Conservation (phyloP, 163 green algal genomes). For the Volvox carteri region DNA sequence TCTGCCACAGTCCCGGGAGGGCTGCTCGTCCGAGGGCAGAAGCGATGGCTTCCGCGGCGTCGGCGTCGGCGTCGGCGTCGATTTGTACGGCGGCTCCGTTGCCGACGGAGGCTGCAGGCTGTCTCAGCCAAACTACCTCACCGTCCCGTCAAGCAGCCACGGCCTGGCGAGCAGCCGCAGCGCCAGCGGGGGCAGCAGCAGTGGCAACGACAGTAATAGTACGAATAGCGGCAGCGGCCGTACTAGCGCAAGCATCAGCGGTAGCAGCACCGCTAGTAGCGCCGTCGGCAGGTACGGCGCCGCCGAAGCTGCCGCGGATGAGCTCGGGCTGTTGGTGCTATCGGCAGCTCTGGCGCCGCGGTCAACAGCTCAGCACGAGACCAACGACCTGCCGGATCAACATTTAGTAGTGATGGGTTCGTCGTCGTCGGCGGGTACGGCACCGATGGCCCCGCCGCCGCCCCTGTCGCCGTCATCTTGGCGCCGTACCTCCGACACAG, state of each 20-base stretch:
- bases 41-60: no score
- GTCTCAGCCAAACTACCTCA: no score
- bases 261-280: not conserved
- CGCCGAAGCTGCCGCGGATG: not conserved
- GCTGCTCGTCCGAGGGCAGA: no score
- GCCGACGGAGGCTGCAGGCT: not conserved
- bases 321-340: not conserved
- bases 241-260: not conserved
- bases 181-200: not conserved
- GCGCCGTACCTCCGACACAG: no score
- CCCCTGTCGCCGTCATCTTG: not conserved
- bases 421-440: not conserved
- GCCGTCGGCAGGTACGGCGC: not conserved
- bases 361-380: slow-evolving; percentile 28
- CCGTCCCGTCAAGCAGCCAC: not conserved
- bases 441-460: not conserved
- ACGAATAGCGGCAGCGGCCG: not conserved
- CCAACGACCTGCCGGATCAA: slow-evolving; percentile 48
- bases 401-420: not conserved
- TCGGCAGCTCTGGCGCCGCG: slow-evolving; percentile 5
- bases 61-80: not conserved
- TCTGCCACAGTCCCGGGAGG: not conserved
- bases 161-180: not conserved
- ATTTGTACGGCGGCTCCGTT: no score
- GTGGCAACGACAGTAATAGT: not conserved